Percentiles rank a stretch among this genome's conserved stretches.
phyloP scores from a whole-genome alignment of 208 protist genomes.

The Trypanosoma platydactyli region DNA sequence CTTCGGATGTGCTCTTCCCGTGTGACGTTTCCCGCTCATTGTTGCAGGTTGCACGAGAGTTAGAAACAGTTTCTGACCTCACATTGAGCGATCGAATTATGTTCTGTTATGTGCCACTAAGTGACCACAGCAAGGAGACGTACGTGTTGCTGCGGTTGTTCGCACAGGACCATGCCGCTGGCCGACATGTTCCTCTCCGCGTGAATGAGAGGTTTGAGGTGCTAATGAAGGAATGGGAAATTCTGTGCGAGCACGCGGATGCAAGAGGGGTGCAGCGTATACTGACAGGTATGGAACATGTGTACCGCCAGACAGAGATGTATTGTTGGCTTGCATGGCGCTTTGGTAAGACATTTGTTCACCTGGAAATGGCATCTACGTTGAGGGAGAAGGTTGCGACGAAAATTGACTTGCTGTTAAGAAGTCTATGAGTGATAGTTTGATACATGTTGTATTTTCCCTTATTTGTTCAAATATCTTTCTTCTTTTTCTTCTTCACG shows the following conservation, averaged over 20 bases:
- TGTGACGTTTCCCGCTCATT: slow-evolving; percentile 76
- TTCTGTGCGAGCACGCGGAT: not conserved
- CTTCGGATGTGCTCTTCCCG: slow-evolving; percentile 53
- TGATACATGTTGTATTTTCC: not conserved
- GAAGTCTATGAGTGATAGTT: slow-evolving; percentile 2
- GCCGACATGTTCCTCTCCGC: slow-evolving; percentile 39
- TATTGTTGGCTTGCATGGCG: slow-evolving; percentile 90
- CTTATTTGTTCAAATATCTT: not conserved
- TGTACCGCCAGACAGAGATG: slow-evolving; percentile 68
- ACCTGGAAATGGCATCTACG: slow-evolving; percentile 41
- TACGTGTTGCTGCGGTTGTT: slow-evolving; percentile 48
- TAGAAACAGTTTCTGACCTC: slow-evolving; percentile 52
- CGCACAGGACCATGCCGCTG: slow-evolving; percentile 52
- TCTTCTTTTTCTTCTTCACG: slow-evolving; percentile 12
- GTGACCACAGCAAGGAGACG: slow-evolving; percentile 43
- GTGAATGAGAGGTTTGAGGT: slow-evolving; percentile 38
- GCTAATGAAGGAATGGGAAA: slow-evolving; percentile 11
- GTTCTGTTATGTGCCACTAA: slow-evolving; percentile 84
- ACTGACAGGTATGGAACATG: slow-evolving; percentile 36
- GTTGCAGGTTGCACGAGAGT: slow-evolving; percentile 51
- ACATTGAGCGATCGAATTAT: slow-evolving; percentile 59
- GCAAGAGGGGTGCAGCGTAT: slow-evolving; percentile 6
- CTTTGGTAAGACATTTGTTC: slow-evolving; percentile 71
- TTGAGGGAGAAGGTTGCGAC: slow-evolving; percentile 40
- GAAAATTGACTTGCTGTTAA: slow-evolving; percentile 37